Conservation (phyloP, 352 stramenopile genomes). For the Globisporangium orthogonon region DNA sequence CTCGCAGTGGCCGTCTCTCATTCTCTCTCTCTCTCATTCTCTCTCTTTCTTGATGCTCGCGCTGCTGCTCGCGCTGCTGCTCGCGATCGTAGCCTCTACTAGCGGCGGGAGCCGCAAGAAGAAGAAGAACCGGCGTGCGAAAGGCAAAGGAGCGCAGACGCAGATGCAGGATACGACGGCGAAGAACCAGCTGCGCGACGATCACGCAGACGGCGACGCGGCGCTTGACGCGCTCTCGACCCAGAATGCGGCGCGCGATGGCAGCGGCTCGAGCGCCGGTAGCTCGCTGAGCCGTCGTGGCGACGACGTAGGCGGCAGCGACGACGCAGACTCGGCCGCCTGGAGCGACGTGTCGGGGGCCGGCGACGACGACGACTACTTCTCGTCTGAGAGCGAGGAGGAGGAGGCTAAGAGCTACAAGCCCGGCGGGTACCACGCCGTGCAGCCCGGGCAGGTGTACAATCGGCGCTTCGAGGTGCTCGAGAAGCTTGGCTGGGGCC, state of each 20-base stretch:
- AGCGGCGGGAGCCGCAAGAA: slow-evolving; percentile 1
- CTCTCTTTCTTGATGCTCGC: neutral
- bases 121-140: slow-evolving; percentile 10
- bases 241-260: slow-evolving; percentile 26
- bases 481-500: slow-evolving; percentile 99
- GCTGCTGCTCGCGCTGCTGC: neutral
- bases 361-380: slow-evolving; percentile 83
- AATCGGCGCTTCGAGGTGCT: slow-evolving; percentile 94
- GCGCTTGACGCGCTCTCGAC: slow-evolving; percentile 17
- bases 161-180: neutral
- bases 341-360: slow-evolving; percentile 16
- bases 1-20: too few relatives aligned
- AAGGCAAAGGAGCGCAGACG: slow-evolving; percentile 1
- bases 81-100: neutral
- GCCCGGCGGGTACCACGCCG: slow-evolving; percentile 96
- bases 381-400: slow-evolving; percentile 77
- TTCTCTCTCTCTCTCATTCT: neutral
- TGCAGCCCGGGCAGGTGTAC: slow-evolving; percentile 91
- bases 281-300: slow-evolving; percentile 19
- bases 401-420: slow-evolving; percentile 96
- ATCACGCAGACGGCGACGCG: neutral
- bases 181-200: neutral
- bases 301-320: slow-evolving; percentile 25
- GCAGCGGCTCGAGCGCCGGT: slow-evolving; percentile 23
- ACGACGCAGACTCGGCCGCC: slow-evolving; percentile 22